Percentiles rank a stretch among this genome's conserved stretches.
These are phyloP conservation scores for Tillandsia leiboldiana DNA, from an alignment of 176 grass and related monocot species.

Conservation along the genomic window DNA sequence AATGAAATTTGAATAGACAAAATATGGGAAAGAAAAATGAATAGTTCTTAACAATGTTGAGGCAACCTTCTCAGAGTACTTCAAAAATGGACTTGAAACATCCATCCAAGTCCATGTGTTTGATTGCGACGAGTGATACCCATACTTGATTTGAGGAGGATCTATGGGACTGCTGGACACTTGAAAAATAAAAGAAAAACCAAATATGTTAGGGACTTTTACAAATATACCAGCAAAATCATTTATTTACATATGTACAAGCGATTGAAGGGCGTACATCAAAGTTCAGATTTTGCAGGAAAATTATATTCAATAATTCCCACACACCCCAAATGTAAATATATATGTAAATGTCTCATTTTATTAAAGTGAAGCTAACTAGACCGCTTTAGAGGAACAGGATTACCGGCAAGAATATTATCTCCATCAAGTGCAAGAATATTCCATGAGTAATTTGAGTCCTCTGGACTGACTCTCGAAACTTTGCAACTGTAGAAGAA, in stretches of 20 bases:
- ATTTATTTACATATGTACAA: background rate
- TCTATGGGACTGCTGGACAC: constrained; percentile 67
- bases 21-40: background rate
- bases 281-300: no score
- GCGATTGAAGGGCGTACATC: no score
- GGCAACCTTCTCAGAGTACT: constrained; percentile 60
- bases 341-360: no score
- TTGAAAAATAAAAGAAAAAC: constrained; percentile 23
- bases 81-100: constrained; percentile 47
- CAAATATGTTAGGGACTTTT: background rate
- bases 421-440: constrained; percentile 80
- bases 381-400: background rate
- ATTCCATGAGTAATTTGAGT: constrained; percentile 72
- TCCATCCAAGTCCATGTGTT: constrained; percentile 52
- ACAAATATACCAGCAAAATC: no score
- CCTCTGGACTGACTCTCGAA: constrained; percentile 45
- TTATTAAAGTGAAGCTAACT: constrained; percentile 5
- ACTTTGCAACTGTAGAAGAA: constrained; percentile 51
- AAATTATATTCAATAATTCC: no score
- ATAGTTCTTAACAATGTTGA: background rate
- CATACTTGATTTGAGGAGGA: constrained; percentile 68
- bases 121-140: constrained; percentile 17
- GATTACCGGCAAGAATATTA: constrained; percentile 77
- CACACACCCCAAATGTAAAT: no score
- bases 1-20: background rate